Conservation (phyloP, 2,329 filamentous ascomycete species). For the Penicillium sp. region DNA sequence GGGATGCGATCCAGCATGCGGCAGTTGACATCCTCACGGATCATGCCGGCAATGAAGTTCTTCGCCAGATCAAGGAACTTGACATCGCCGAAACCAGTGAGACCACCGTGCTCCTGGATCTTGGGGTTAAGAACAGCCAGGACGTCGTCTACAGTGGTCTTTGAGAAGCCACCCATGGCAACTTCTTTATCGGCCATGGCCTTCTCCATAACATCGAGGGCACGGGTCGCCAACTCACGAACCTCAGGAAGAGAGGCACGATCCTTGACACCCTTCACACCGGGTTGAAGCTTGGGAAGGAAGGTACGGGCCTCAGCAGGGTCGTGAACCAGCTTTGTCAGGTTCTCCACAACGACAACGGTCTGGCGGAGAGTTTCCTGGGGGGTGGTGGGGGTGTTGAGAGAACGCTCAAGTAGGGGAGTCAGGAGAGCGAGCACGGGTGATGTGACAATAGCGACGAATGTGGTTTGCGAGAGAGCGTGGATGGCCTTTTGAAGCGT, state of each 20-base stretch:
- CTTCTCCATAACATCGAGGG: constrained; percentile 83
- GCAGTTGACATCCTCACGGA: constrained; percentile 82
- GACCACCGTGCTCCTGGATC: constrained; percentile 66
- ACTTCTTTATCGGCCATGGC: constrained; percentile 74
- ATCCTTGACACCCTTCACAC: constrained; percentile 84
- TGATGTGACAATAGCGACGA: constrained; percentile 92
- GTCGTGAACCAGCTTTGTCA: constrained; percentile 96
- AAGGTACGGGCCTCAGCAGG: constrained; percentile 93
- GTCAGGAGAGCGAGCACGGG: constrained; percentile 93
- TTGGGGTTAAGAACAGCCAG: constrained; percentile 70
- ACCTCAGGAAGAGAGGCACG: constrained; percentile 93
- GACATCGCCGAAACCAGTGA: constrained; percentile 61
- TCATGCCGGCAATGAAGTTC: constrained; percentile 76
- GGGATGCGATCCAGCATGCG: constrained; percentile 73
- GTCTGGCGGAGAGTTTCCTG: constrained; percentile 96
- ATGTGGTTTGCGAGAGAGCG: constrained; percentile 95
- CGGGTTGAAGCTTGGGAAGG: constrained; percentile 88
- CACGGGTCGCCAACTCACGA: constrained; percentile 79
- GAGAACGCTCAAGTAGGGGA: constrained; percentile 85
- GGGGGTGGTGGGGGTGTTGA: constrained; percentile 85
- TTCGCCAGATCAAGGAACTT: constrained; percentile 65
- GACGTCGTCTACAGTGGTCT: constrained; percentile 68
- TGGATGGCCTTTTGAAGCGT: constrained; percentile 94
- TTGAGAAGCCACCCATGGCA: constrained; percentile 57
- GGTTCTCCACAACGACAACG: constrained; percentile 93